Evolutionary conservation across 495 filamentous ascomycete genomes (phyloP), one percentile per base, ranked within the genome.

Genomic region (Penicillium psychrofluorescens): DNA sequence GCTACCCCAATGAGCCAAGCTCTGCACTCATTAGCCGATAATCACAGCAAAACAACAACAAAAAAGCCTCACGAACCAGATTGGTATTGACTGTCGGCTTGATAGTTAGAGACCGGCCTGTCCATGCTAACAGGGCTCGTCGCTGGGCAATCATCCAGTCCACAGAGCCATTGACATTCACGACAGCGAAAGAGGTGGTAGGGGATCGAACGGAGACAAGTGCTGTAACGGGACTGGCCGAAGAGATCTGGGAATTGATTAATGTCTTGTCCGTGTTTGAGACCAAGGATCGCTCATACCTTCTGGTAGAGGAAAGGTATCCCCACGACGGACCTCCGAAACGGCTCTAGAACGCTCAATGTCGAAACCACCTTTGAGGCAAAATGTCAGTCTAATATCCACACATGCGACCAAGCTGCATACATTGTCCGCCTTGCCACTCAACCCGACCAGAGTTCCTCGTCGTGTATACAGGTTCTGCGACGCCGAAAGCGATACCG

Each of bases 221-320:
- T 29, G 87, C 86, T 7, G 83, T 90, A 47, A 95, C 78, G 2
- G 91, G 90, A 35, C 76, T 86, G 2, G 90, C 86, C 1, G 90
- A 92, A 41, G 85, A 80, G 44, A 95, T 78, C 74, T 86, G 41
- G 13, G 54, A 0, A 9, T 7, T 8, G 32, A 37, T 58, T 27
- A 53, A 40, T 44, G 31, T 14, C 14, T 37, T 32, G 12, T 36
- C 36, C 34, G 7, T 12, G 22, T 22, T 22, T 22, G 22, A 22
- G 22, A 22, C 22, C 22, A 22, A 22, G 22, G 22, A 22, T 22
- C 22, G 6, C 22, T 9, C 45, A 38, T 43, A 80, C 74, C 64
- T 77, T 79, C 67, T 96, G 92, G 65, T 97, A 98, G 49, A 97
- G 74, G 64, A 98, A 98, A 6, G 92, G 92, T 31, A 96, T 80